Percentiles rank a stretch among this genome's conserved stretches.
Conservation (phyloP, 2,329 filamentous ascomycete genomes). For the Rhynchosporium graminicola region DNA sequence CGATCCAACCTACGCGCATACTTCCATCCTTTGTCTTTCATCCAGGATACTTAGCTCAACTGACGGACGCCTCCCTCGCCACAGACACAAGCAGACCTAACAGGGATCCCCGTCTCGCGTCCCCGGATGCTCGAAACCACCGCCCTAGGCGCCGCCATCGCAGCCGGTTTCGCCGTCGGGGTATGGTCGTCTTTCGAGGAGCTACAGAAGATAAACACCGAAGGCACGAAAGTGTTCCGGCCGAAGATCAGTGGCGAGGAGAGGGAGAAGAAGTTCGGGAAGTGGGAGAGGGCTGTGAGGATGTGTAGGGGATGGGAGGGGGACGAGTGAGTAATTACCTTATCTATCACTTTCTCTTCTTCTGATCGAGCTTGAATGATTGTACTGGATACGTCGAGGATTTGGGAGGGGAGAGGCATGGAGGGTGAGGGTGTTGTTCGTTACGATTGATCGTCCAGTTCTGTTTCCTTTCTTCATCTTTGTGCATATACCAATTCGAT, state of each 20-base stretch:
- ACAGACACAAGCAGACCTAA: constrained; percentile 74
- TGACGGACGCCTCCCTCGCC: neutral
- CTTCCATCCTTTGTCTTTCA: no score
- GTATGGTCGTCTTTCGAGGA: constrained; percentile 76
- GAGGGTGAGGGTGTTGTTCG: neutral
- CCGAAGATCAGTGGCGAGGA: constrained; percentile 61
- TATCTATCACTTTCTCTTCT: neutral
- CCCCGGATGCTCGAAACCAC: constrained; percentile 84
- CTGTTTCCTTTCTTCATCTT: no score
- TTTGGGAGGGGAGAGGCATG: neutral
- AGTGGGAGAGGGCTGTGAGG: constrained; percentile 75
- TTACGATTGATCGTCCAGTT: neutral
- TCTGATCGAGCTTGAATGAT: no score
- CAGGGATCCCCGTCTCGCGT: constrained; percentile 75
- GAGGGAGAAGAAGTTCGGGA: constrained; percentile 63
- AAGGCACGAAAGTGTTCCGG: constrained; percentile 68
- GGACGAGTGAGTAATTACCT: neutral
- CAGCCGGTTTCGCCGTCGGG: constrained; percentile 74
- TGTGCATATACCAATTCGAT: constrained; percentile 14
- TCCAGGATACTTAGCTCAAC: neutral
- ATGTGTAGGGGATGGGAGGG: constrained; percentile 73
- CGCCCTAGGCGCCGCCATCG: constrained; percentile 77
- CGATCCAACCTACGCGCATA: no score
- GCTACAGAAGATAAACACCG: constrained; percentile 68
- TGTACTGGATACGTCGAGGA: neutral